phyloP scores from a whole-genome alignment of 176 grass and related monocot genomes.

The Hyparrhenia diplandra region DNA sequence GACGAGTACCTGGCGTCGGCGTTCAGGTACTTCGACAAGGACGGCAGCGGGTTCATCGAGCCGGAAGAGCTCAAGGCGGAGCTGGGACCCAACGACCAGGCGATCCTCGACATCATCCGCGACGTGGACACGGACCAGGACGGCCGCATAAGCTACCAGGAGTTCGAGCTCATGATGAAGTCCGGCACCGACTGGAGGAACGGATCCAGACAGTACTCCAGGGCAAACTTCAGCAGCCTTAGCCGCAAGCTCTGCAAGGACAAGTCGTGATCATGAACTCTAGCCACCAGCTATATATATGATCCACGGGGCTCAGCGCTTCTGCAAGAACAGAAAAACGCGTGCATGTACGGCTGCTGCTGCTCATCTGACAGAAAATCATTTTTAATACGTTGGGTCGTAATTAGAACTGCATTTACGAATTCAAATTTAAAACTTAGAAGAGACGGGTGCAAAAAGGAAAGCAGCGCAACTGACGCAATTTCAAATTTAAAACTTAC shows the following conservation, averaged over 20 bases:
- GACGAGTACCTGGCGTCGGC: slow-evolving; percentile 73
- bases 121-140: slow-evolving; percentile 83
- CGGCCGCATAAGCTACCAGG: slow-evolving; percentile 78
- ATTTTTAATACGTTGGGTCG: background rate
- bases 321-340: too few relatives aligned
- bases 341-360: background rate
- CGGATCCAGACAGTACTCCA: slow-evolving; percentile 49
- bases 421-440: background rate
- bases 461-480: background rate
- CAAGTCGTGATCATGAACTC: too few relatives aligned
- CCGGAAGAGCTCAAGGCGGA: slow-evolving; percentile 68
- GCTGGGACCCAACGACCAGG: slow-evolving; percentile 60
- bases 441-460: background rate
- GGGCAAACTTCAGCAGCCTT: slow-evolving; percentile 54
- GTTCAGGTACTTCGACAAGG: slow-evolving; percentile 89
- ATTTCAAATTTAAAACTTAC: too few relatives aligned
- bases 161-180: slow-evolving; percentile 97
- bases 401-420: background rate
- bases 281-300: too few relatives aligned
- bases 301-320: too few relatives aligned
- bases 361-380: background rate
- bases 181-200: slow-evolving; percentile 80
- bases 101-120: slow-evolving; percentile 70
- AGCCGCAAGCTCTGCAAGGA: slow-evolving; percentile 62
- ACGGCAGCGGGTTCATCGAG: slow-evolving; percentile 83